These are phyloP conservation scores for Salix viminalis DNA, from an alignment of 345 rosid species.

Conservation along the genomic window DNA sequence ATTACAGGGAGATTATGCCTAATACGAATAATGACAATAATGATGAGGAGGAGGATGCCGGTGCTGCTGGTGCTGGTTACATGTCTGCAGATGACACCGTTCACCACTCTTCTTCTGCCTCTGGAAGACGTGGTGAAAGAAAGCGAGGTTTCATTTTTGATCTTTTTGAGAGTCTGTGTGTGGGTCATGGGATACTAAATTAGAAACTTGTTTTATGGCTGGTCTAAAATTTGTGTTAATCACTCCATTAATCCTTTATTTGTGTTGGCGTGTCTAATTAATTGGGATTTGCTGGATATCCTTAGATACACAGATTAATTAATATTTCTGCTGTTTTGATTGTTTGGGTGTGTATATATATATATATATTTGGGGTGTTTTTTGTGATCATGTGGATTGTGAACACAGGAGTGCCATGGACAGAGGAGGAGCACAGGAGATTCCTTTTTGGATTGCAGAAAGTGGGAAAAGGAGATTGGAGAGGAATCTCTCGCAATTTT, in stretches of 20 bases:
- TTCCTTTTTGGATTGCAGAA: conserved; percentile 78
- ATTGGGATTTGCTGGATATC: neutral
- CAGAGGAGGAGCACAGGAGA: conserved; percentile 89
- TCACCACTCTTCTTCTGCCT: conserved; percentile 32
- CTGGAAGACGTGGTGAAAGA: conserved; percentile 51
- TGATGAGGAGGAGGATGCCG: conserved; percentile 13
- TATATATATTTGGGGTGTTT: neutral
- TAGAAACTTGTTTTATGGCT: too few species aligned
- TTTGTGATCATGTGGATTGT: neutral
- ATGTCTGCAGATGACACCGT: conserved; percentile 78
- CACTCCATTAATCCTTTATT: neutral
- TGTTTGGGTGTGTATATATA: neutral
- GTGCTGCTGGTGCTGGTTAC: conserved; percentile 43
- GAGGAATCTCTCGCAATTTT: conserved; percentile 81
- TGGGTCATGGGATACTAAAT: too few species aligned
- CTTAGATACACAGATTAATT: neutral
- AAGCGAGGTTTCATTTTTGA: conserved; percentile 61
- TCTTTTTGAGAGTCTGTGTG: neutral
- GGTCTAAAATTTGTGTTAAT: too few species aligned
- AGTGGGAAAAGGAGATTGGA: conserved; percentile 95
- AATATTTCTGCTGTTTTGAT: neutral
- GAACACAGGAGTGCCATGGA: conserved; percentile 82
- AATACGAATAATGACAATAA: neutral
- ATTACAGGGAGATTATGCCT: conserved; percentile 23
- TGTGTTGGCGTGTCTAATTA: neutral